A percentile compares a stretch with the other conserved stretches of the same genome.
phyloP scores from a whole-genome alignment of 345 rosid species.

The Pseudoturritis turrita region DNA sequence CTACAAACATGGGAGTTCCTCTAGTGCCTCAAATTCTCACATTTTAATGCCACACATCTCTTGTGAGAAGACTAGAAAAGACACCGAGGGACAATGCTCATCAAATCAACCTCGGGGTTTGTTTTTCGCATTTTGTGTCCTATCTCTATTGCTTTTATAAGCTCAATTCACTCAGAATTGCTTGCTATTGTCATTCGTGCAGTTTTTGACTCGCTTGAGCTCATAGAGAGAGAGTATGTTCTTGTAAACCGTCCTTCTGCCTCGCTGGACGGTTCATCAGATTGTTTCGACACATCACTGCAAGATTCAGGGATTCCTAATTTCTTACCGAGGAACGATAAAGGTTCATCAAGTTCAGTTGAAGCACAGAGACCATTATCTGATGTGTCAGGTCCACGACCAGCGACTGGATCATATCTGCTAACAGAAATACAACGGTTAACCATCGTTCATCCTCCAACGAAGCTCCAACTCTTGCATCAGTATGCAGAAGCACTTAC shows the following conservation, averaged over 20 bases:
- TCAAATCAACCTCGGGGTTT: constrained; percentile 45
- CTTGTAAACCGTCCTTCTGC: constrained; percentile 51
- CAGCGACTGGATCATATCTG: constrained; percentile 32
- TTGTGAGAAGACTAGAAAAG: constrained; percentile 34
- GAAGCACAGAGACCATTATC: constrained; percentile 36
- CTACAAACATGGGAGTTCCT: constrained; percentile 17
- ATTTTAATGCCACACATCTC: constrained; percentile 24
- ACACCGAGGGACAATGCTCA: constrained; percentile 35
- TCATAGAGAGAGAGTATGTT: constrained; percentile 74
- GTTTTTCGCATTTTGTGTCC: constrained; percentile 4
- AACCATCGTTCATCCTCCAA: constrained; percentile 50
- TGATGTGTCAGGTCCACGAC: constrained; percentile 30
- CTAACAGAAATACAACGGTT: constrained; percentile 52
- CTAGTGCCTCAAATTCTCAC: constrained; percentile 31
- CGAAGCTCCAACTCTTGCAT: constrained; percentile 49
- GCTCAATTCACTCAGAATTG: constrained; percentile 9
- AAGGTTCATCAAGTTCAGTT: constrained; percentile 29
- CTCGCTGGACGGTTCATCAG: constrained; percentile 56
- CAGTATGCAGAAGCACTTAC: constrained; percentile 50
- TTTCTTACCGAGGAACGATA: constrained; percentile 35
- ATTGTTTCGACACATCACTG: constrained; percentile 48
- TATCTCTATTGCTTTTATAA: background rate
- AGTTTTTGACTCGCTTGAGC: constrained; percentile 57
- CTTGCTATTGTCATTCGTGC: constrained; percentile 15
- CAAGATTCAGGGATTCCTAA: constrained; percentile 40